Conservation (phyloP, 768 basidiomycete genomes). For the Rhodotorula kratochvilovae region DNA sequence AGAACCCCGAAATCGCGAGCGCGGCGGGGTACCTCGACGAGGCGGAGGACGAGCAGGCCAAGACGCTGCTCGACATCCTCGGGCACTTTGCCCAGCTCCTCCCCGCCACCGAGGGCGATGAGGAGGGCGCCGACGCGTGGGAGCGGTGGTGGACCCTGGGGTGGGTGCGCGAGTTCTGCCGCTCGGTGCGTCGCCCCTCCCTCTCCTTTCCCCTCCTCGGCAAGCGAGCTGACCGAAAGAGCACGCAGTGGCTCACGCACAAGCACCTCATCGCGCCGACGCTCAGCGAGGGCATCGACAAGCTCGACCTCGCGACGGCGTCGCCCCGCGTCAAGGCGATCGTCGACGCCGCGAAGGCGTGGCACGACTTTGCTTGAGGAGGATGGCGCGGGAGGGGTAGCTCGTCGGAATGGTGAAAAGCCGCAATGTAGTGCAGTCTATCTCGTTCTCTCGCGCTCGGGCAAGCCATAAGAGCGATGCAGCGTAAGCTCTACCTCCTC, state of each 20-base stretch:
- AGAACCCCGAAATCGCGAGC: constrained; percentile 23
- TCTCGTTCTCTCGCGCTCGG: background rate
- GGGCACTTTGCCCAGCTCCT: constrained; percentile 72
- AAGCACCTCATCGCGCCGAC: constrained; percentile 2
- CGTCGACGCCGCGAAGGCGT: constrained; percentile 20
- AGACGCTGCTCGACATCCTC: constrained; percentile 65
- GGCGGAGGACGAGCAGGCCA: constrained; percentile 72
- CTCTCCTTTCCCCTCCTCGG: background rate
- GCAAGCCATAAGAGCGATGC: background rate
- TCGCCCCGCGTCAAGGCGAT: constrained; percentile 7
- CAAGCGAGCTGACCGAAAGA: too few relatives aligned
- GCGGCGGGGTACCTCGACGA: constrained; percentile 8
- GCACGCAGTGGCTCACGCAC: constrained; percentile 4
- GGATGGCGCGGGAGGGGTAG: background rate
- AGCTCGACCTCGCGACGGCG: constrained; percentile 12
- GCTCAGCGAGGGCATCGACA: constrained; percentile 14
- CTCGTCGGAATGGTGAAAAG: background rate
- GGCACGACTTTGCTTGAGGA: constrained; percentile 27
- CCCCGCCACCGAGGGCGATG: constrained; percentile 55
- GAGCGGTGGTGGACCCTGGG: constrained; percentile 81
- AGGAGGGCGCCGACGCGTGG: constrained; percentile 63
- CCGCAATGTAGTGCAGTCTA: too few relatives aligned
- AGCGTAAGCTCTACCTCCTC: background rate
- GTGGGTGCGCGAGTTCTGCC: constrained; percentile 85
- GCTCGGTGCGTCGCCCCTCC: constrained; percentile 57